These are phyloP conservation scores for Fusarium burgessii DNA, from an alignment of 2,329 filamentous ascomycete genomes.

Conservation along the genomic window DNA sequence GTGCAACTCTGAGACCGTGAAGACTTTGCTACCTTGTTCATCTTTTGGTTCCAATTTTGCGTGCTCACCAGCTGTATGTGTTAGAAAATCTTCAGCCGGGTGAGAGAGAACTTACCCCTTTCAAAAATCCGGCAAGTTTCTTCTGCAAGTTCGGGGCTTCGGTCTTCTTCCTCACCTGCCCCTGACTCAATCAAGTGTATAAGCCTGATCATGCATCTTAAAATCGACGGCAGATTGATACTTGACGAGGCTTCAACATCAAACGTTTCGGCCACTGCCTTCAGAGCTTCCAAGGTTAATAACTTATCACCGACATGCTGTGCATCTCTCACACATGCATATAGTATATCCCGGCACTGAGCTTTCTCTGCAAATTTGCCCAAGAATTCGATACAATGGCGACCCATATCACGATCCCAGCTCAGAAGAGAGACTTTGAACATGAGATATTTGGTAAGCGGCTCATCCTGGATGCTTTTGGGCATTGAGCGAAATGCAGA, in stretches of 20 bases:
- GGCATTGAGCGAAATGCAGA: constrained; percentile 69
- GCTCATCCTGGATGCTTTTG: constrained; percentile 66
- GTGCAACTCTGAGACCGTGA: constrained; percentile 75
- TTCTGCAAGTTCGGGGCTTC: constrained; percentile 46
- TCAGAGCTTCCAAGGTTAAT: constrained; percentile 61
- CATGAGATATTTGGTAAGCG: constrained; percentile 77
- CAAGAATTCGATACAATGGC: constrained; percentile 72
- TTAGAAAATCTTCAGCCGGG: constrained; percentile 19
- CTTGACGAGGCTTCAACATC: constrained; percentile 32
- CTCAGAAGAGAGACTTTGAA: constrained; percentile 77
- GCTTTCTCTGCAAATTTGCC: constrained; percentile 64
- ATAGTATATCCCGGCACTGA: constrained; percentile 69
- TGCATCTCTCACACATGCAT: constrained; percentile 84
- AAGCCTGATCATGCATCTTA: constrained; percentile 66
- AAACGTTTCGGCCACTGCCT: constrained; percentile 49
- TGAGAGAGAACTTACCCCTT: constrained; percentile 50
- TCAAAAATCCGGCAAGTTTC: constrained; percentile 68
- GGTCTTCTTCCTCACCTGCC: constrained; percentile 17
- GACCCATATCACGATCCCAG: constrained; percentile 68
- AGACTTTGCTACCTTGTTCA: constrained; percentile 60
- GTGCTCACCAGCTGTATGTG: constrained; percentile 43
- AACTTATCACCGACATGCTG: constrained; percentile 72
- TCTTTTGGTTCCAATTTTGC: constrained; percentile 53
- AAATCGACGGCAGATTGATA: constrained; percentile 52
- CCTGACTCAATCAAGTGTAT: constrained; percentile 58